Base-by-base conservation (phyloP, 1,284 basidiomycete species). In the Microbotryum intermedium region DNA sequence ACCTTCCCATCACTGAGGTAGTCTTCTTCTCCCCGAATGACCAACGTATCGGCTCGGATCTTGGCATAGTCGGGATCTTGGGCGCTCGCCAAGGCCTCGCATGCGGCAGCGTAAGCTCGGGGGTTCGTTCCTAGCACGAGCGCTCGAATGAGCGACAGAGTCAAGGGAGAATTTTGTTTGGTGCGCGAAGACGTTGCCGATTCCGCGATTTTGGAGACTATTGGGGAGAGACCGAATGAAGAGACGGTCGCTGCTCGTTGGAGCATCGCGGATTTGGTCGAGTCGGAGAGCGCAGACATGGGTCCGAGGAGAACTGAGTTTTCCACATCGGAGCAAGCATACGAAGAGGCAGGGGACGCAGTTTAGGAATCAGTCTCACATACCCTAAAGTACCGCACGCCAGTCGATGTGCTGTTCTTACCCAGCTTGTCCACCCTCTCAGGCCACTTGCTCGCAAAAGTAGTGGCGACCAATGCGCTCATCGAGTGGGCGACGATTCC, bases 281-380 rank as follows among this genome's bases (percentile, higher is more conserved):
- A 49, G 3, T 57, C 59, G 9, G 43, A 16, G 18, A 64, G 49
- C 0, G 56, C 52, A 6, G 62, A 58, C 54, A 70, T 58, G 10
- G 62, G 60, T 21, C 69, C 69, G 51, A 70, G 47, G 9, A 66
- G 57, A 45, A 70, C 68, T 69, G 53, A 45, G 34, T 13, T 9
- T 23, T 39, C 10, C 13, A 39, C 34, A 18, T 16, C n/a, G n/a
- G 34, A 39, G 45, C 7, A 3, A 30, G 7, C 16, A 43, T n/a
- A n/a, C n/a, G 50, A 25, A 16, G 20, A 8, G 28, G 23, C 10
- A 20, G 30, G 26, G 16, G 11, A 46, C 10, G 8, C 28, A 42
- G 3, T 9, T 9, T 30, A 11, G 16, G 13, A 20, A 39, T 52
- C 16, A 29, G 50, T 21, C 46, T 9, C 11, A 16, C 25, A 39